A percentile compares a stretch with the other conserved stretches of the same genome.
phyloP scores from a whole-genome alignment of 495 filamentous ascomycete genomes.

The Staphylotrichum tortipilum region DNA sequence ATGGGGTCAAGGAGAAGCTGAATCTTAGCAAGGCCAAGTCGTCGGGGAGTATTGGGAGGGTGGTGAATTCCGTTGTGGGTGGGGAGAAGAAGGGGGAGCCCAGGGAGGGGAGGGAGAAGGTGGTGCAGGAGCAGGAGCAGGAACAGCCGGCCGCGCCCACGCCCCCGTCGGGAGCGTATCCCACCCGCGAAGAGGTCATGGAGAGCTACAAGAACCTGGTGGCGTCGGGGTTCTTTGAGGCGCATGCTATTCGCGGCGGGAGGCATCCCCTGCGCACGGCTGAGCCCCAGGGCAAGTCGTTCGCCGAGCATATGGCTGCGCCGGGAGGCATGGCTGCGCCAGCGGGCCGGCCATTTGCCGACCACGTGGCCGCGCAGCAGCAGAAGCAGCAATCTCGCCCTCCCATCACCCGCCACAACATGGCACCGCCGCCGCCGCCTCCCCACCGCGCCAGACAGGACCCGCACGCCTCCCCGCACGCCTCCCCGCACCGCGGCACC shows the following conservation, averaged over 20 bases:
- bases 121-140: background rate
- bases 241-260: constrained; percentile 40
- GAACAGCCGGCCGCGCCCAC: background rate
- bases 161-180: constrained; percentile 19
- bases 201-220: constrained; percentile 38
- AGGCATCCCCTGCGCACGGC: constrained; percentile 26
- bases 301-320: background rate
- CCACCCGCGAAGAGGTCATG: constrained; percentile 37
- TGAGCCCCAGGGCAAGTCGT: constrained; percentile 7
- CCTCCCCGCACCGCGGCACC: constrained; percentile 16
- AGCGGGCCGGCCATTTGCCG: background rate
- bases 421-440: constrained; percentile 5
- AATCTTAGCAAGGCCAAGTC: constrained; percentile 17
- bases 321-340: background rate
- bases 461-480: too few relatives aligned
- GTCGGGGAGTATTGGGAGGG: constrained; percentile 15
- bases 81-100: background rate
- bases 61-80: constrained; percentile 1
- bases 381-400: background rate
- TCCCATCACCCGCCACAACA: background rate
- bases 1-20: constrained; percentile 24
- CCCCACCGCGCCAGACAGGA: too few relatives aligned
- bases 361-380: constrained; percentile 7
- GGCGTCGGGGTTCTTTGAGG: constrained; percentile 39
- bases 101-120: background rate